Conservation (phyloP, 2,329 filamentous ascomycete genomes). For the Clonostachys solani region DNA sequence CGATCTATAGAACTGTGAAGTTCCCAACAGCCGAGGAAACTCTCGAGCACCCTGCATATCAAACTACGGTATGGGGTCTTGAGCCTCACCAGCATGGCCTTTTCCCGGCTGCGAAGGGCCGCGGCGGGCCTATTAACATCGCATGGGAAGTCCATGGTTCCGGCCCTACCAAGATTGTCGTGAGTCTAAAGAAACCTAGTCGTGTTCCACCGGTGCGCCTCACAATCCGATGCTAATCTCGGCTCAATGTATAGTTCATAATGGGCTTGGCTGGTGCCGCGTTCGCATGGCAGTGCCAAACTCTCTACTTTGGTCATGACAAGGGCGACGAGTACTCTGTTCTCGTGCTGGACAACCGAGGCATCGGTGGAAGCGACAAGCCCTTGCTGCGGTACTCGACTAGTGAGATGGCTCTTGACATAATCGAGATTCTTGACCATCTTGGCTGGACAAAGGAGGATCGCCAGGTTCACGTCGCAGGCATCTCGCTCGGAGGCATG, state of each 20-base stretch:
- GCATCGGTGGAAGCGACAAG: constrained; percentile 76
- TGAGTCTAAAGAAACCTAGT: constrained; percentile 37
- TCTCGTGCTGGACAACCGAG: constrained; percentile 79
- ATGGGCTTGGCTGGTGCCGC: constrained; percentile 72
- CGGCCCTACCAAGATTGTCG: constrained; percentile 68
- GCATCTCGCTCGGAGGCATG: constrained; percentile 87
- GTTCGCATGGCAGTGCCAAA: constrained; percentile 78
- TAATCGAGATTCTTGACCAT: constrained; percentile 64
- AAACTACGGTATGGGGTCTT: constrained; percentile 64
- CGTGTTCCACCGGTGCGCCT: too few relatives aligned
- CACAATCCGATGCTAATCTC: background rate
- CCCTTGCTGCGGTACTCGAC: constrained; percentile 76
- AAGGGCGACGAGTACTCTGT: constrained; percentile 64
- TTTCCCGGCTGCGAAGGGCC: constrained; percentile 59
- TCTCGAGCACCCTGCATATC: constrained; percentile 60
- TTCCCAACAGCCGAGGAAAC: constrained; percentile 52
- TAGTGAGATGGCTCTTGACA: constrained; percentile 77
- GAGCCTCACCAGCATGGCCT: constrained; percentile 59
- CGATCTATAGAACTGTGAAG: constrained; percentile 4
- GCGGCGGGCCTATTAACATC: constrained; percentile 73
- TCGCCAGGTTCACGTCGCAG: constrained; percentile 61
- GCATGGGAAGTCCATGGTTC: constrained; percentile 77
- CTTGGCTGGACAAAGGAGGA: constrained; percentile 60
- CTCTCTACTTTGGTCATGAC: constrained; percentile 74
- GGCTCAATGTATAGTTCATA: constrained; percentile 53